Percentiles rank a stretch among this genome's conserved stretches.
Conservation (phyloP, 345 rosid species). For the Eucalyptus paniculata region DNA sequence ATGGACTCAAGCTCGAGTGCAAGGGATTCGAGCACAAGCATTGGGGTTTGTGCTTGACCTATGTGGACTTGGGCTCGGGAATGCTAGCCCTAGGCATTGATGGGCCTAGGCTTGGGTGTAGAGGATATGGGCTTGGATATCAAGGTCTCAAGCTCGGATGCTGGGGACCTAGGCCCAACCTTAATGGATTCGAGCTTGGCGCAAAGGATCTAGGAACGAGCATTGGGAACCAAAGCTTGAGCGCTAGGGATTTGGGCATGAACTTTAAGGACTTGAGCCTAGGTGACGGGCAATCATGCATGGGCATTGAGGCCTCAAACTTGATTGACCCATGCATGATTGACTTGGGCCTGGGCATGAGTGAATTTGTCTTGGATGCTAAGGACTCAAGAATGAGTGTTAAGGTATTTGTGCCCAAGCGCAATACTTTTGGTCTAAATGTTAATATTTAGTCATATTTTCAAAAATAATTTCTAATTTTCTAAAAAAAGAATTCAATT, state of each 20-base stretch:
- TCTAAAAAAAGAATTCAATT: too few relatives aligned
- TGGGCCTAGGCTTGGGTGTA: neutral
- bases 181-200: rapidly evolving
- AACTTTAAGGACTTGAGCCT: rapidly evolving
- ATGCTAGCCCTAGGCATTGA: neutral
- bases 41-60: neutral
- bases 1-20: neutral
- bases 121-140: neutral
- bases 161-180: rapidly evolving
- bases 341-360: rapidly evolving
- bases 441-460: too few relatives aligned
- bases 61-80: rapidly evolving
- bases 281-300: too few relatives aligned
- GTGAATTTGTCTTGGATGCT: neutral
- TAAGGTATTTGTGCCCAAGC: neutral
- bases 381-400: neutral
- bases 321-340: too few relatives aligned
- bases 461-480: too few relatives aligned
- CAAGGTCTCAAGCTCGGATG: neutral
- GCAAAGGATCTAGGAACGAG: neutral
- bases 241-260: neutral
- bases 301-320: rapidly evolving
- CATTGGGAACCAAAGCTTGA: neutral
- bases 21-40: neutral
- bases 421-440: rapidly evolving